These are phyloP conservation scores for Rusavskia elegans DNA, from an alignment of 495 filamentous ascomycete genomes.

Conservation along the genomic window DNA sequence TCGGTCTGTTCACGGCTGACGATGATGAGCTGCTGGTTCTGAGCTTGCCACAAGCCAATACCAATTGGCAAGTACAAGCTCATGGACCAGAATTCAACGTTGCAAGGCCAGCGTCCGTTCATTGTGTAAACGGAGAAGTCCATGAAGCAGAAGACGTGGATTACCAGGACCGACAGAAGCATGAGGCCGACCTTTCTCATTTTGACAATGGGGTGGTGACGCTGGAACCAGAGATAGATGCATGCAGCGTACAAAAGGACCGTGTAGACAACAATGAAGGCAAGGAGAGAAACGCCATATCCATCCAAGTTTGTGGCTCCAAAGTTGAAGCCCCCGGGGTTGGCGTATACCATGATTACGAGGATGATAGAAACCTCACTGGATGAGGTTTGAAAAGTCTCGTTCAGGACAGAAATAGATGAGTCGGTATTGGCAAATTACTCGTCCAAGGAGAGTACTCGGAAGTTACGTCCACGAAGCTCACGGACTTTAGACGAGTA, in stretches of 20 bases:
- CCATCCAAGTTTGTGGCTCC: slow-evolving; percentile 4
- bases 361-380: too few relatives aligned
- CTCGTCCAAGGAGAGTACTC: too few relatives aligned
- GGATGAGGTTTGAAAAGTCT: too few relatives aligned
- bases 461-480: too few relatives aligned
- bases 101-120: slow-evolving; percentile 40
- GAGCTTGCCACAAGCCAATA: slow-evolving; percentile 53
- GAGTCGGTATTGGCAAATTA: too few relatives aligned
- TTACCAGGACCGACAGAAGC: slow-evolving; percentile 36
- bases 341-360: not conserved
- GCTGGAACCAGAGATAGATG: slow-evolving; percentile 35
- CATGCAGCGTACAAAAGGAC: slow-evolving; percentile 30
- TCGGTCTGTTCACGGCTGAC: slow-evolving; percentile 36
- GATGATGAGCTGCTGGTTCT: slow-evolving; percentile 45
- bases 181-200: slow-evolving; percentile 45
- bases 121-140: slow-evolving; percentile 42
- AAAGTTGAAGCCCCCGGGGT: slow-evolving; percentile 5
- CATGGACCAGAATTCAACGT: slow-evolving; percentile 57
- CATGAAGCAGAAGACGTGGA: slow-evolving; percentile 46
- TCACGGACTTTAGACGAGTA: too few relatives aligned
- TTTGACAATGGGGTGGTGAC: slow-evolving; percentile 41
- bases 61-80: slow-evolving; percentile 50
- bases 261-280: slow-evolving; percentile 3
- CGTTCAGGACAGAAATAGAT: too few relatives aligned
- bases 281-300: slow-evolving; percentile 5